phyloP scores from a whole-genome alignment of 768 basidiomycete species.

The Scleroderma bovista region DNA sequence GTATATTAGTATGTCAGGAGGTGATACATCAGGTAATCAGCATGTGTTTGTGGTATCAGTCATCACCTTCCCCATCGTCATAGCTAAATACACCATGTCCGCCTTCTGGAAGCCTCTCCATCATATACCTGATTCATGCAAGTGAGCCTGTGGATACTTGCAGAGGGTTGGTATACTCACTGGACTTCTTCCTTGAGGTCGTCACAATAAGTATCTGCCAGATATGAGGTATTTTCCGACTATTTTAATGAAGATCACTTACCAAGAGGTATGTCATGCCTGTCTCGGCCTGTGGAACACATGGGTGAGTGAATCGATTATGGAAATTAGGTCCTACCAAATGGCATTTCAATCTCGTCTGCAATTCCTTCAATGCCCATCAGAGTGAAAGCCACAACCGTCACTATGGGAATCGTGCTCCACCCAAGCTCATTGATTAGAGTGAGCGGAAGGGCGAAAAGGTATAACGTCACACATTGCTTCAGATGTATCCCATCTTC shows the following conservation, averaged over 20 bases:
- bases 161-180: conserved; percentile 38
- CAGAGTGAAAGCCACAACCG: conserved; percentile 83
- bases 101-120: conserved; percentile 65
- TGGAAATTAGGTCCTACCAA: conserved; percentile 46
- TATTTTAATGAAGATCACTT: conserved; percentile 12
- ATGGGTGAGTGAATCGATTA: conserved; percentile 3
- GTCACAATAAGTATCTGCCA: conserved; percentile 72
- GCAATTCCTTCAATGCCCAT: conserved; percentile 97
- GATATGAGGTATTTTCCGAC: not conserved
- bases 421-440: conserved; percentile 79
- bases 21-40: not conserved
- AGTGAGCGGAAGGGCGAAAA: conserved; percentile 86
- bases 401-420: conserved; percentile 80
- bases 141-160: conserved; percentile 5
- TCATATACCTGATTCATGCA: conserved; percentile 48
- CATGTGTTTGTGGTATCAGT: conserved; percentile 37
- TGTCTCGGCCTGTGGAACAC: conserved; percentile 45
- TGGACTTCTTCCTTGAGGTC: conserved; percentile 83
- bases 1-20: not conserved
- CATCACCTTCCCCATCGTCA: conserved; percentile 80
- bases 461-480: conserved; percentile 91
- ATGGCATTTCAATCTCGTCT: conserved; percentile 92
- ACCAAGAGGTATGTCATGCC: conserved; percentile 74
- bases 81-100: conserved; percentile 67
- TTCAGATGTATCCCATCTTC: conserved; percentile 86